phyloP scores from a whole-genome alignment of 345 rosid species.

The Syzygium oleosum region DNA sequence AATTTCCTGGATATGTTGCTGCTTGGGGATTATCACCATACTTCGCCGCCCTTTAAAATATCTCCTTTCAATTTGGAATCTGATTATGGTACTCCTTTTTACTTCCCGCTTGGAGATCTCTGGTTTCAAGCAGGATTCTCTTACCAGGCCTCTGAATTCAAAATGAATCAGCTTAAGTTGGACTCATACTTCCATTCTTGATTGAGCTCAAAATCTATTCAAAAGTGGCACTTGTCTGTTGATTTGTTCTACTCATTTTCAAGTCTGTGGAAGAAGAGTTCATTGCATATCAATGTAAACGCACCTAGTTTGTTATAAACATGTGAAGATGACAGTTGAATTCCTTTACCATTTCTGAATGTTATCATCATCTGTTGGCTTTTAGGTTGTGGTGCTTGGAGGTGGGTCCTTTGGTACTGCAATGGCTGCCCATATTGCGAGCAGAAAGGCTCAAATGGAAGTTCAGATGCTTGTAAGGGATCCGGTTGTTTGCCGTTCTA shows the following conservation, averaged over 20 bases:
- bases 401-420: constrained; percentile 97
- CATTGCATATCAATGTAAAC: neutral
- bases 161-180: neutral
- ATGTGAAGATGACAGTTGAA: neutral
- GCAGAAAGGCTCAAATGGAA: constrained; percentile 51
- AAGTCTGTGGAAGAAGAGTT: neutral
- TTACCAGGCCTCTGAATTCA: neutral
- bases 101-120: neutral
- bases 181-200: neutral
- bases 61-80: neutral
- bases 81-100: neutral
- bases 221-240: neutral
- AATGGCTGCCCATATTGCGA: constrained; percentile 91
- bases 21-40: neutral
- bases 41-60: neutral
- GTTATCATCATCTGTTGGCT: neutral
- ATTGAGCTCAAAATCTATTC: neutral
- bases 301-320: neutral
- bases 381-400: constrained; percentile 89
- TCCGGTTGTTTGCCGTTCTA: constrained; percentile 53
- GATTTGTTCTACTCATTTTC: neutral
- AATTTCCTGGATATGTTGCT: neutral
- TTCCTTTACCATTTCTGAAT: neutral
- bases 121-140: neutral
- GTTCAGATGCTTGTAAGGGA: constrained; percentile 85